These are phyloP conservation scores for Hortaea werneckii DNA, from an alignment of 2,329 filamentous ascomycete genomes.

Conservation along the genomic window DNA sequence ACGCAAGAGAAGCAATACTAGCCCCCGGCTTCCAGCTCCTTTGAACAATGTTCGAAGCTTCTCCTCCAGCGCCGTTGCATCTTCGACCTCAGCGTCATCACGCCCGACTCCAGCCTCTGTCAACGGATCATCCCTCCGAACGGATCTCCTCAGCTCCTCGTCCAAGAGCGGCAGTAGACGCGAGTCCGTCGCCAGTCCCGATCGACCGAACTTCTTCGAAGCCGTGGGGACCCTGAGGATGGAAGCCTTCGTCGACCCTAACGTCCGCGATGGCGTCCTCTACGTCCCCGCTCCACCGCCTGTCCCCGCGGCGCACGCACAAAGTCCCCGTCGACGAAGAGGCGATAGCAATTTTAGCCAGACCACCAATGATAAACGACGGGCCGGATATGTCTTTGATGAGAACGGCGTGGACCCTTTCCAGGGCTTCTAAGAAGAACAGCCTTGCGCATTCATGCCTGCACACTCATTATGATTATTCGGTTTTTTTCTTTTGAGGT, in stretches of 20 bases:
- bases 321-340: slow-evolving; percentile 11
- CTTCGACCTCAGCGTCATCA: slow-evolving; percentile 22
- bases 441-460: too few relatives aligned
- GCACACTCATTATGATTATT: too few relatives aligned
- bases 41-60: slow-evolving; percentile 66
- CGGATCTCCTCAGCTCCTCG: slow-evolving; percentile 13
- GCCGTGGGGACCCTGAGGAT: slow-evolving; percentile 86
- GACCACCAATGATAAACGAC: slow-evolving; percentile 19
- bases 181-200: slow-evolving; percentile 16
- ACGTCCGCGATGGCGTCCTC: slow-evolving; percentile 20
- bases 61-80: slow-evolving; percentile 42
- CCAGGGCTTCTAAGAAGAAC: slow-evolving; percentile 6
- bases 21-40: slow-evolving; percentile 60
- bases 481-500: too few relatives aligned
- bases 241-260: slow-evolving; percentile 79
- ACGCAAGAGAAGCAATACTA: slow-evolving; percentile 83
- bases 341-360: slow-evolving; percentile 20
- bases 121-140: slow-evolving; percentile 13
- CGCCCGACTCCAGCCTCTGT: slow-evolving; percentile 5
- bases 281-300: slow-evolving; percentile 22
- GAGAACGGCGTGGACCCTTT: slow-evolving; percentile 27
- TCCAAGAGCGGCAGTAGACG: slow-evolving; percentile 15
- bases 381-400: slow-evolving; percentile 26
- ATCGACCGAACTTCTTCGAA: slow-evolving; percentile 59
- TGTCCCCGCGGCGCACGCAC: slow-evolving; percentile 3